Evolutionary conservation across 176 grass and related monocot genomes (phyloP).

Genomic region (Chrysopogon serrulatus): DNA sequence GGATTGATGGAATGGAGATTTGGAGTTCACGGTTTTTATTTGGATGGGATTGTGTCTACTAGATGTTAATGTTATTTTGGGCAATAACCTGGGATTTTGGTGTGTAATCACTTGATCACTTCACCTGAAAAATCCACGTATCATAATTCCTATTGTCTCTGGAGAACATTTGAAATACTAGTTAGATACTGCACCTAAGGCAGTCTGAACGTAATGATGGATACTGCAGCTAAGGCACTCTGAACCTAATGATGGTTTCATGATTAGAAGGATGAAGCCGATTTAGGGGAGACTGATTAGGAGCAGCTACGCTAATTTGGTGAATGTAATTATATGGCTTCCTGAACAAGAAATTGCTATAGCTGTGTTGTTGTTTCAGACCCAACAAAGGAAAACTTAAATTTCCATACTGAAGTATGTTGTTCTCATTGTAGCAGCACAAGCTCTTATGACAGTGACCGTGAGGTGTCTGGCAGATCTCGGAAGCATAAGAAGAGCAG

Average conservation of each 20-base stretch:
- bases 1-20: not conserved
- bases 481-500: constrained; percentile 65
- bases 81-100: not conserved
- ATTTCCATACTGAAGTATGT: not conserved
- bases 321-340: constrained; percentile 8
- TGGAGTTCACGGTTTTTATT: not conserved
- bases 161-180: not conserved
- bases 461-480: constrained; percentile 38
- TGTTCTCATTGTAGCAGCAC: constrained; percentile 31
- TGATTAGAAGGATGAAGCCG: not conserved
- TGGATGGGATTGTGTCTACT: not conserved
- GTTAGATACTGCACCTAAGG: not conserved
- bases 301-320: not conserved
- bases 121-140: not conserved
- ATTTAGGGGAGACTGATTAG: not conserved
- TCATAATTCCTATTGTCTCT: not conserved
- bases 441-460: constrained; percentile 51
- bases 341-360: not conserved
- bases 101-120: not conserved
- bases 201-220: not conserved
- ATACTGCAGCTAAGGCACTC: not conserved
- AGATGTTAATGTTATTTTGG: not conserved
- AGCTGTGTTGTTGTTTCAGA: not conserved
- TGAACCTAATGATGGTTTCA: not conserved
- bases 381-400: not conserved